Base-by-base conservation (phyloP, 805 yeast genomes). In the Ogataea salicorniae region DNA sequence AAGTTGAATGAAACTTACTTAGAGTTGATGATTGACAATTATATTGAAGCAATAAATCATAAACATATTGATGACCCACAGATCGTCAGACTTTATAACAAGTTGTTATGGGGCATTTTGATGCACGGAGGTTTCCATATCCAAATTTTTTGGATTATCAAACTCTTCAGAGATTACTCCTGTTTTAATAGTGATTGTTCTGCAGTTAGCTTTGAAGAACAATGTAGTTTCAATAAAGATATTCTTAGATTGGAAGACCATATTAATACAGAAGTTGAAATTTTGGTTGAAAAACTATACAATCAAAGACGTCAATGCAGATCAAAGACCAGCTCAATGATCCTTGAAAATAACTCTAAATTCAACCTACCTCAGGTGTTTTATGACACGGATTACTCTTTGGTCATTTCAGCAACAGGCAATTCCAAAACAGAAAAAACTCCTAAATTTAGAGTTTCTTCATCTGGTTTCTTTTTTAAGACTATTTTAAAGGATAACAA, bases 81-180 rank as follows among this genome's bases (percentile, higher is more conserved):
- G 1, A 55, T 65, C 3, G 43, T 65, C 4, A 38, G 45, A 2
- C 53, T 74, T 5, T 67, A 70, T 42, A 69, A 72, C 39, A 63
- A 68, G 31, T 63, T 78, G 1, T 45, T 75, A 1, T 70, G 74
- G 66, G 75, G 75, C 0, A 49, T 76, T 8, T 37, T 74, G 7
- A 51, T 76, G 39, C 68, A 65, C 47, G 81, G 81, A 15, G 76
- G 74, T 1, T 56, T 70, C 26, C 75, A 73, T 48, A 23, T 75
- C 9, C 69, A 66, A 39, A 58, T 69, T 2, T 51, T 77, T 17
- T 70, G 74, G 72, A 68, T 75, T 39, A 75, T 77, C 52, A 64
- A 63, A 45, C 59, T 63, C 16, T 52, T 75, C 37, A 62, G 64
- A 36, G 60, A 65, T 44, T 68, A 62, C 43, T 44, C 50, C 5